Percentiles rank a stretch among this genome's conserved stretches.
Conservation (phyloP, 1,284 basidiomycete genomes). For the Inonotus obliquus region DNA sequence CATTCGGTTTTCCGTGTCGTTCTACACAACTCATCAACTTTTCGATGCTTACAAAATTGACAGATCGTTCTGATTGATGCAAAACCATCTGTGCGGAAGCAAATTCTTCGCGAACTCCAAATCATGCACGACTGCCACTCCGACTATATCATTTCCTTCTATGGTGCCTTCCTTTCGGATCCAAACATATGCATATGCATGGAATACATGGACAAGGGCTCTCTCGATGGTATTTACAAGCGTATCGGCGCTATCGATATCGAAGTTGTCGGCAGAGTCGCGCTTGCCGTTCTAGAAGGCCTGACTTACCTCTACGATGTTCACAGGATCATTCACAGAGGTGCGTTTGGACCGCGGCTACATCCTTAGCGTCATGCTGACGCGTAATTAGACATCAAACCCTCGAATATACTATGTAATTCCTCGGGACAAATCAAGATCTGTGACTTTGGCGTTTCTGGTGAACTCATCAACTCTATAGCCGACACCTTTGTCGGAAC, state of each 20-base stretch:
- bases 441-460: slow-evolving; percentile 98
- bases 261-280: slow-evolving; percentile 86
- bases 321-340: slow-evolving; percentile 98
- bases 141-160: slow-evolving; percentile 92
- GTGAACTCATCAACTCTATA: slow-evolving; percentile 97
- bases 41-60: neutral
- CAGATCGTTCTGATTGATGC: slow-evolving; percentile 98
- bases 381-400: slow-evolving; percentile 85
- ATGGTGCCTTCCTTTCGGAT: slow-evolving; percentile 92
- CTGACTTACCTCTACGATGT: slow-evolving; percentile 98
- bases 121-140: slow-evolving; percentile 98
- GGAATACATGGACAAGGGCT: slow-evolving; percentile 95
- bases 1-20: neutral
- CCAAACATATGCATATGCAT: slow-evolving; percentile 99
- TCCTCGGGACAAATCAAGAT: slow-evolving; percentile 95
- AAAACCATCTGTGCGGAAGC: slow-evolving; percentile 94
- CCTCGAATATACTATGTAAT: slow-evolving; percentile 95
- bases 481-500: slow-evolving; percentile 99
- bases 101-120: slow-evolving; percentile 95
- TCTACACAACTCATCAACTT: neutral
- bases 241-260: slow-evolving; percentile 88
- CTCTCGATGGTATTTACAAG: slow-evolving; percentile 91
- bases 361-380: slow-evolving; percentile 1
- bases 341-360: slow-evolving; percentile 40
- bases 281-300: slow-evolving; percentile 89